Evolutionary conservation across 352 stramenopile species (phyloP).

Genomic region (Pythium brachiatum): DNA sequence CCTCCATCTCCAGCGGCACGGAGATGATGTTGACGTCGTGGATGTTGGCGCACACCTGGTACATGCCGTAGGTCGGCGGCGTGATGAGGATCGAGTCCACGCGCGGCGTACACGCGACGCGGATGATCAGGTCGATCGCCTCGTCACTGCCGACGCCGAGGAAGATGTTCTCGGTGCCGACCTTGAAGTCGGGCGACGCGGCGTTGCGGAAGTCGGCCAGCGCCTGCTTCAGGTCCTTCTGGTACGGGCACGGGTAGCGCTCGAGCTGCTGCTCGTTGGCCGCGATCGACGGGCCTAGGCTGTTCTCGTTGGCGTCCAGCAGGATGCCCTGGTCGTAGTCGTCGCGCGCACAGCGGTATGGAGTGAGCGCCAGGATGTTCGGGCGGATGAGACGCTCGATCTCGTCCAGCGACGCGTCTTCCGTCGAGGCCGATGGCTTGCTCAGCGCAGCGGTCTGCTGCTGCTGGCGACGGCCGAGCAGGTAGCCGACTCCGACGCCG

Average conservation of each 20-base stretch:
- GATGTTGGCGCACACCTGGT: constrained; percentile 98
- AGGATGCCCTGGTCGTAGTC: constrained; percentile 94
- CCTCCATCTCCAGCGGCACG: constrained; percentile 87
- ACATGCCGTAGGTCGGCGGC: constrained; percentile 98
- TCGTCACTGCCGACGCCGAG: constrained; percentile 98
- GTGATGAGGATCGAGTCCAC: constrained; percentile 95
- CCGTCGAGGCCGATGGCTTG: neutral
- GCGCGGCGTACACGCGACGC: constrained; percentile 94
- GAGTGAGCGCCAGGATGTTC: constrained; percentile 95
- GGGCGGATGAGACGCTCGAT: constrained; percentile 90
- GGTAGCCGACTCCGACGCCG: constrained; percentile 62
- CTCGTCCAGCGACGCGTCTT: constrained; percentile 40
- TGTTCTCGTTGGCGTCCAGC: constrained; percentile 99
- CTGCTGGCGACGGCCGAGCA: constrained; percentile 52
- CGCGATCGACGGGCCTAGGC: constrained; percentile 87
- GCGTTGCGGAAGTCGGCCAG: constrained; percentile 83
- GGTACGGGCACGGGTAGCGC: constrained; percentile 95
- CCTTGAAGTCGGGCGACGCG: constrained; percentile 41
- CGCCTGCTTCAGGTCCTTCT: constrained; percentile 90
- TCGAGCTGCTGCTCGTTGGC: constrained; percentile 87
- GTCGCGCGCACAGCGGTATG: constrained; percentile 97
- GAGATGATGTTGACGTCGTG: constrained; percentile 95
- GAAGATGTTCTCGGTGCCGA: constrained; percentile 94
- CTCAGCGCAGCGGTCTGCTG: constrained; percentile 22
- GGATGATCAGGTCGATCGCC: constrained; percentile 98